phyloP scores from a whole-genome alignment of 192 early-diverging fungal genomes.

The Paraglomus brasilianum region DNA sequence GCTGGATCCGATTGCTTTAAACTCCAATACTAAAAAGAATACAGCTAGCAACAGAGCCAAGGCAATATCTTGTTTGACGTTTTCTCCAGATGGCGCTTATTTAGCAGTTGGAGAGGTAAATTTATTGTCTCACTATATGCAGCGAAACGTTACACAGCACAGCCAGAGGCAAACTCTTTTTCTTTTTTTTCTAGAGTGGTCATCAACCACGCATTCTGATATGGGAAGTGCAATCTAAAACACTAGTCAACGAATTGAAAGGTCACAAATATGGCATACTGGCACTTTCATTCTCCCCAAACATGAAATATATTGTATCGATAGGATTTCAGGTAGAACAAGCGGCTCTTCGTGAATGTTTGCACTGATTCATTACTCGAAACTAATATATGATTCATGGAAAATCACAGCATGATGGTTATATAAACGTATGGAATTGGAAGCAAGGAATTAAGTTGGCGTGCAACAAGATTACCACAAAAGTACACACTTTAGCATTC shows the following conservation, averaged over 20 bases:
- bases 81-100: conserved; percentile 65
- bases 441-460: conserved; percentile 58
- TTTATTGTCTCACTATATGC: conserved; percentile 12
- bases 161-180: not conserved
- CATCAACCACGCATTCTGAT: conserved; percentile 78
- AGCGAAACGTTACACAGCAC: not conserved
- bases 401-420: conserved; percentile 74
- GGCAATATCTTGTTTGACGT: conserved; percentile 69
- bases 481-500: conserved; percentile 63
- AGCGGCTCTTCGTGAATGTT: not conserved
- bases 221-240: conserved; percentile 60
- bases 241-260: conserved; percentile 57
- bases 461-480: conserved; percentile 63
- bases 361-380: not conserved
- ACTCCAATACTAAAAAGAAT: conserved; percentile 31
- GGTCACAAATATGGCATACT: conserved; percentile 81
- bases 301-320: conserved; percentile 66
- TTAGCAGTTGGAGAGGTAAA: conserved; percentile 77
- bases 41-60: conserved; percentile 51
- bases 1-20: conserved; percentile 22
- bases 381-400: not conserved
- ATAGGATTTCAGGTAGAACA: conserved; percentile 67
- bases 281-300: conserved; percentile 69
- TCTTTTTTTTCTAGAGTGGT: conserved; percentile 51
- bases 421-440: conserved; percentile 84